Evolutionary conservation across 1,284 basidiomycete species (phyloP).

Genomic region (Rhodofomes roseus): DNA sequence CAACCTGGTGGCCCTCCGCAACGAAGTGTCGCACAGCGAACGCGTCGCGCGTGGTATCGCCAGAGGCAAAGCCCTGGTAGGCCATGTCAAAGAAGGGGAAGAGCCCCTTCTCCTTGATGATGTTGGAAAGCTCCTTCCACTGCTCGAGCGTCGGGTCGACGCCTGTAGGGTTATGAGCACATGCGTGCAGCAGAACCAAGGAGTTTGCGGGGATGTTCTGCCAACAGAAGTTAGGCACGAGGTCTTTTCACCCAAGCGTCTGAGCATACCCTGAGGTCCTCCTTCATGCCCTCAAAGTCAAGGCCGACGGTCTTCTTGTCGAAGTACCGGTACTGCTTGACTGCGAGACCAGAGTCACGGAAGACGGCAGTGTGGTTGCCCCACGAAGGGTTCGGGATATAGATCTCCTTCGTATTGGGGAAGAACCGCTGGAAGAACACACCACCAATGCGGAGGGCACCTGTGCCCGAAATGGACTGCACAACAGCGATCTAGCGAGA

Average conservation of each 20-base stretch:
- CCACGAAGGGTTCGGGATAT: conserved; percentile 95
- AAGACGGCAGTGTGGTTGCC: conserved; percentile 92
- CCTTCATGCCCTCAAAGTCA: conserved; percentile 90
- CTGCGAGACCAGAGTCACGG: conserved; percentile 91
- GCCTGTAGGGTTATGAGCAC: conserved; percentile 98
- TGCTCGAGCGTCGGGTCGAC: conserved; percentile 93
- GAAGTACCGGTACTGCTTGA: conserved; percentile 93
- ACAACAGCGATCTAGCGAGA: conserved; percentile 79
- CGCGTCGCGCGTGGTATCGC: conserved; percentile 85
- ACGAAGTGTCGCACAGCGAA: conserved; percentile 96
- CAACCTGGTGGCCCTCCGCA: conserved; percentile 81
- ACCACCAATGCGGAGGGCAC: conserved; percentile 94
- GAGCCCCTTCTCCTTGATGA: conserved; percentile 83
- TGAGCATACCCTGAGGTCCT: conserved; percentile 65
- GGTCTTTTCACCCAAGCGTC: too few species aligned
- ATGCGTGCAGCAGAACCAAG: conserved; percentile 87
- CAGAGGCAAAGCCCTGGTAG: conserved; percentile 95
- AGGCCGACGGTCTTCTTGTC: conserved; percentile 93
- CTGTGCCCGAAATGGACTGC: conserved; percentile 97
- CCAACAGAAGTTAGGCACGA: background rate
- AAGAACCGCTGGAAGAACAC: conserved; percentile 92
- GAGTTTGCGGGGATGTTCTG: conserved; percentile 76
- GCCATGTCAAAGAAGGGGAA: conserved; percentile 98
- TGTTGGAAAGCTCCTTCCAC: conserved; percentile 89
- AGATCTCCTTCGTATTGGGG: conserved; percentile 86